phyloP scores from a whole-genome alignment of 257 asterid species.

The Verbascum thapsus region DNA sequence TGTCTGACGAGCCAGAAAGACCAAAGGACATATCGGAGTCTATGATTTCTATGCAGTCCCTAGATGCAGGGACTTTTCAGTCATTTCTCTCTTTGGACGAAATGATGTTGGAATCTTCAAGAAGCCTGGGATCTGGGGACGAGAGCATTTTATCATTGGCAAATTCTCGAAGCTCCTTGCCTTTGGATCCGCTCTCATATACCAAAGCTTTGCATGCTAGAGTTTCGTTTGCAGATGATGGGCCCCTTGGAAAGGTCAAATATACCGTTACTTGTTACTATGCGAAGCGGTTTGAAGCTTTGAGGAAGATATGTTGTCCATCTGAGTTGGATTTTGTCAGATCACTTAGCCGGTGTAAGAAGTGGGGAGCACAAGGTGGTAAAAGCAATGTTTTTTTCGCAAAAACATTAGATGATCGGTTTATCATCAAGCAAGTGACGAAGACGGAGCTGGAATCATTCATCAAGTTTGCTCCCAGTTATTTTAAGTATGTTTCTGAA shows the following conservation, averaged over 20 bases:
- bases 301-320: conserved; percentile 86
- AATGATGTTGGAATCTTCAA: conserved; percentile 57
- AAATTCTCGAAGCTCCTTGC: conserved; percentile 56
- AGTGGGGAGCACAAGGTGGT: conserved; percentile 99
- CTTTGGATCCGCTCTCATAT: conserved; percentile 60
- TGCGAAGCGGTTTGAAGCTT: conserved; percentile 83
- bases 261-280: conserved; percentile 76
- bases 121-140: conserved; percentile 68
- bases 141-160: conserved; percentile 58
- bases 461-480: conserved; percentile 85
- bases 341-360: conserved; percentile 92
- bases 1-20: conserved; percentile 67
- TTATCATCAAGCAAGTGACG: conserved; percentile 90
- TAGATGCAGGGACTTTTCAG: conserved; percentile 48
- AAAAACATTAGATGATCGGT: conserved; percentile 89
- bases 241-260: conserved; percentile 73
- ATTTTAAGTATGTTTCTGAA: conserved; percentile 82
- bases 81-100: conserved; percentile 67
- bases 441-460: conserved; percentile 98
- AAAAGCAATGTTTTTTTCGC: conserved; percentile 96
- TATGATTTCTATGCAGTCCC: conserved; percentile 43
- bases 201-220: conserved; percentile 69
- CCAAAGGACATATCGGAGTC: conserved; percentile 53
- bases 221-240: conserved; percentile 68
- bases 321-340: conserved; percentile 77